Conservation (phyloP, 2,329 filamentous ascomycete species). For the Aspergillus hiratsukae region DNA sequence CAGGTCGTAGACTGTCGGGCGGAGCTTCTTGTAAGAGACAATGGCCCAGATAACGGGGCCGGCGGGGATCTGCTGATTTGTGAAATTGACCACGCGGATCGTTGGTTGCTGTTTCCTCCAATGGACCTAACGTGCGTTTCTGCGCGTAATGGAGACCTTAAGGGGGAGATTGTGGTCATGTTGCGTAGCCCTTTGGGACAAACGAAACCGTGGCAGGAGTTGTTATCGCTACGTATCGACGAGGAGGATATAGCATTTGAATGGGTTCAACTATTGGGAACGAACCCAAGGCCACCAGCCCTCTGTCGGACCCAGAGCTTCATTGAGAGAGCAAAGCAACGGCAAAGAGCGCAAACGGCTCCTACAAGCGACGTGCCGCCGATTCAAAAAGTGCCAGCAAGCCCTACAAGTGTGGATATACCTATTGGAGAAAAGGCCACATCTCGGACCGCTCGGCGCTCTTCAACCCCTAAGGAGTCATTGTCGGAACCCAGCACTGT, state of each 20-base stretch:
- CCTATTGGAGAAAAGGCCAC: slow-evolving; percentile 57
- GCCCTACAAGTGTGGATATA: slow-evolving; percentile 53
- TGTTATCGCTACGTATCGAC: slow-evolving; percentile 71
- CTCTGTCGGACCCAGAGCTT: slow-evolving; percentile 54
- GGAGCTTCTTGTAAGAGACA: slow-evolving; percentile 81
- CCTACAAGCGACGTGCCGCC: slow-evolving; percentile 18
- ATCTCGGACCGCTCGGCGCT: slow-evolving; percentile 43
- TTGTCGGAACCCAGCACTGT: slow-evolving; percentile 31
- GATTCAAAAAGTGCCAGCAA: slow-evolving; percentile 40
- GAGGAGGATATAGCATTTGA: slow-evolving; percentile 74
- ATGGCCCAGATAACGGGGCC: slow-evolving; percentile 60
- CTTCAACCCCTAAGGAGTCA: slow-evolving; percentile 23
- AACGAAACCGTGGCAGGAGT: slow-evolving; percentile 71
- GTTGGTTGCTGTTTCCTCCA: slow-evolving; percentile 89
- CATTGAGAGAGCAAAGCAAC: slow-evolving; percentile 39
- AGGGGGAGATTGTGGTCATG: slow-evolving; percentile 78
- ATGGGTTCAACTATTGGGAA: slow-evolving; percentile 83
- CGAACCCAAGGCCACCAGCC: slow-evolving; percentile 57
- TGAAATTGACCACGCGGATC: slow-evolving; percentile 71
- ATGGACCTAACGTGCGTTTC: slow-evolving; percentile 70
- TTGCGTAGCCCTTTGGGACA: slow-evolving; percentile 64
- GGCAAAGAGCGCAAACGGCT: slow-evolving; percentile 24
- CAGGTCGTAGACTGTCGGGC: slow-evolving; percentile 85
- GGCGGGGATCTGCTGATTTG: slow-evolving; percentile 86
- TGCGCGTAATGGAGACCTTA: slow-evolving; percentile 68